phyloP scores from a whole-genome alignment of 139 green algal species.

The Spirogloea muscicola region DNA sequence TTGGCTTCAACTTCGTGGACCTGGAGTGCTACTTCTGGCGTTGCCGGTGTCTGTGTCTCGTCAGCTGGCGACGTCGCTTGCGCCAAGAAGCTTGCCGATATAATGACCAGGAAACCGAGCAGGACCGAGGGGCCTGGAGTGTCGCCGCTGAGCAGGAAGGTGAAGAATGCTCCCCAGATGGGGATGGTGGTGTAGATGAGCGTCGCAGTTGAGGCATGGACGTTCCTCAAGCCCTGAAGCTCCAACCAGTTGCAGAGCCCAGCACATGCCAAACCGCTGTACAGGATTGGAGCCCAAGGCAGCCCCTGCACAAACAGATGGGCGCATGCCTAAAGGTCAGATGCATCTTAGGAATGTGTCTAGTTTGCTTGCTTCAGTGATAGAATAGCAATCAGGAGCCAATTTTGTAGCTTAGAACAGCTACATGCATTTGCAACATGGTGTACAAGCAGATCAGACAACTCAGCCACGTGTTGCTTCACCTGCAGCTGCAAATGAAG shows the following conservation, averaged over 20 bases:
- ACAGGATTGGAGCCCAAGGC: constrained; percentile 32
- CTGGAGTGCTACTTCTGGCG: too few relatives aligned
- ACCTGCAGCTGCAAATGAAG: constrained; percentile 1
- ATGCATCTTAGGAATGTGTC: too few relatives aligned
- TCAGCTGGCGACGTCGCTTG: not conserved
- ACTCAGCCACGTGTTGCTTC: too few relatives aligned
- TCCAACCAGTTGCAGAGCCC: constrained; percentile 35
- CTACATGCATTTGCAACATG: too few relatives aligned
- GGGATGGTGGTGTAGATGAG: constrained; percentile 50
- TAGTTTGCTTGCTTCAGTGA: too few relatives aligned
- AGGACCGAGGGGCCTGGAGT: not conserved
- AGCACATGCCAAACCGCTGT: constrained; percentile 25
- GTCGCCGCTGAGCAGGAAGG: constrained; percentile 26
- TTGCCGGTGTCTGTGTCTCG: too few relatives aligned
- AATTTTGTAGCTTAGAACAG: too few relatives aligned
- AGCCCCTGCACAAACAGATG: not conserved
- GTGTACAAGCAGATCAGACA: too few relatives aligned
- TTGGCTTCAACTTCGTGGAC: too few relatives aligned
- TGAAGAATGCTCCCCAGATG: constrained; percentile 41
- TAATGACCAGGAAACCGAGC: not conserved
- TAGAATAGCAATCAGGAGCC: too few relatives aligned
- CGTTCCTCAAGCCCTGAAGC: constrained; percentile 30
- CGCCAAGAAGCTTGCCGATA: not conserved
- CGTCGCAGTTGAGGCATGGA: constrained; percentile 39
- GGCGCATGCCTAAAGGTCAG: not conserved